These are phyloP conservation scores for Daldinia concentrica DNA, from an alignment of 495 filamentous ascomycete species.

Conservation along the genomic window DNA sequence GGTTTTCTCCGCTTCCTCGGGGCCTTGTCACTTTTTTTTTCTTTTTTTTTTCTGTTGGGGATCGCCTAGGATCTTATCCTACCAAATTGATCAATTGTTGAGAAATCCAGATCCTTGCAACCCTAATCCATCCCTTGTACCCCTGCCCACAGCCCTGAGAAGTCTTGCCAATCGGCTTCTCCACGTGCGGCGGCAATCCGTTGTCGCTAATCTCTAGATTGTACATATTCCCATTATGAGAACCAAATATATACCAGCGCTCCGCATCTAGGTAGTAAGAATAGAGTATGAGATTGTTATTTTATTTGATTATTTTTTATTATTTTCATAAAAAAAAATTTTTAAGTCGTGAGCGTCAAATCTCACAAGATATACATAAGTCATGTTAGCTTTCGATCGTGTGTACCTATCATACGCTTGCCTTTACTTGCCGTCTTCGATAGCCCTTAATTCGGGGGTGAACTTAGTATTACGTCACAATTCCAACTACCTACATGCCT, in stretches of 20 bases:
- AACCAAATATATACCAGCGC: background rate
- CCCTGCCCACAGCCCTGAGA: background rate
- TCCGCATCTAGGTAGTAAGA: background rate
- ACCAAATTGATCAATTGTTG: conserved; percentile 42
- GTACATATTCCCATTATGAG: background rate
- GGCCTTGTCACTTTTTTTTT: conserved; percentile 20
- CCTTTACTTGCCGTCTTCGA: background rate
- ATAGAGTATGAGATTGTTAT: too few relatives aligned
- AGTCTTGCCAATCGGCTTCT: conserved; percentile 4
- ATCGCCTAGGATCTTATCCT: conserved; percentile 38
- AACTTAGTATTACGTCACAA: background rate
- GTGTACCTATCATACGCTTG: background rate
- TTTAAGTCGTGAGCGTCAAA: background rate
- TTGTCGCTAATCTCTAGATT: background rate
- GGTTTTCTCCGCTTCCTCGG: conserved; percentile 25
- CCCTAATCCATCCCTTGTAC: conserved; percentile 9
- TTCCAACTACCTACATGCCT: too few relatives aligned
- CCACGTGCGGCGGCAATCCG: conserved; percentile 29
- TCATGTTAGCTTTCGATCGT: background rate
- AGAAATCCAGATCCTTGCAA: conserved; percentile 34
- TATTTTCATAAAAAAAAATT: background rate
- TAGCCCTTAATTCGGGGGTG: background rate
- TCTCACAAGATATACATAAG: background rate
- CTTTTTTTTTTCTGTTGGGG: conserved; percentile 40
- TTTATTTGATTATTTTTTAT: too few relatives aligned